Percentiles rank a stretch among this genome's conserved stretches.
Evolutionary conservation across 2,329 filamentous ascomycete species (phyloP).

Genomic region (Xylaria sp.): DNA sequence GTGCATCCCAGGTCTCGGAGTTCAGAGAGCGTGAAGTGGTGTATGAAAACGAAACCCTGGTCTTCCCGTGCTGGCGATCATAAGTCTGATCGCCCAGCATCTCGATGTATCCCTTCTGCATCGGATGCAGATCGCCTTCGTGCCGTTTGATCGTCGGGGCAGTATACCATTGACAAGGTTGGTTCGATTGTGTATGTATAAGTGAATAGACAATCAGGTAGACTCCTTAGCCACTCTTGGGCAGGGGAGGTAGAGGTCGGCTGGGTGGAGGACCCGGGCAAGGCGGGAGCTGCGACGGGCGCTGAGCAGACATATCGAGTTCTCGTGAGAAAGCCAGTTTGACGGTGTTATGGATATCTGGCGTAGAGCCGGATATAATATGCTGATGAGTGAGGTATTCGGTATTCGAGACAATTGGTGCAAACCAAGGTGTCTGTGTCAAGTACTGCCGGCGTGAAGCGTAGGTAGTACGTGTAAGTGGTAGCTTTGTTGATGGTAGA

Average conservation of each 20-base stretch:
- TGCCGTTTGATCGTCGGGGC: constrained; percentile 39
- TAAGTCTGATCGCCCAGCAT: constrained; percentile 38
- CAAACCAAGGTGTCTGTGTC: constrained; percentile 11
- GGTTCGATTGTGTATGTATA: constrained; percentile 31
- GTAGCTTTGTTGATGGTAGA: constrained; percentile 8
- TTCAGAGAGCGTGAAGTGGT: constrained; percentile 38
- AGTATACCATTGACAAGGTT: constrained; percentile 36
- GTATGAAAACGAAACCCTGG: constrained; percentile 41
- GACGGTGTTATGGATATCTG: constrained; percentile 40
- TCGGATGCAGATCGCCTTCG: constrained; percentile 31
- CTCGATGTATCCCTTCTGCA: constrained; percentile 37
- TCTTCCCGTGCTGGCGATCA: constrained; percentile 39
- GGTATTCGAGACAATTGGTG: constrained; percentile 11
- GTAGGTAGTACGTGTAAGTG: neutral
- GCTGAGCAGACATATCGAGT: constrained; percentile 66
- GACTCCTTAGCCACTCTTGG: constrained; percentile 64
- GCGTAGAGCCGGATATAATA: constrained; percentile 31
- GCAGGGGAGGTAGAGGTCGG: constrained; percentile 72
- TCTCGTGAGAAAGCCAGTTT: constrained; percentile 48
- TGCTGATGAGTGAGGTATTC: neutral
- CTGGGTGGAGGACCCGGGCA: constrained; percentile 74
- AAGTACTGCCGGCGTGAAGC: constrained; percentile 8
- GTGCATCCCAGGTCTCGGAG: constrained; percentile 41
- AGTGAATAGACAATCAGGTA: neutral
- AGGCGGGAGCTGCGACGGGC: constrained; percentile 73